Base-by-base conservation (phyloP, 371 early-diverging fungal genomes). In the Lichtheimia ramosa region DNA sequence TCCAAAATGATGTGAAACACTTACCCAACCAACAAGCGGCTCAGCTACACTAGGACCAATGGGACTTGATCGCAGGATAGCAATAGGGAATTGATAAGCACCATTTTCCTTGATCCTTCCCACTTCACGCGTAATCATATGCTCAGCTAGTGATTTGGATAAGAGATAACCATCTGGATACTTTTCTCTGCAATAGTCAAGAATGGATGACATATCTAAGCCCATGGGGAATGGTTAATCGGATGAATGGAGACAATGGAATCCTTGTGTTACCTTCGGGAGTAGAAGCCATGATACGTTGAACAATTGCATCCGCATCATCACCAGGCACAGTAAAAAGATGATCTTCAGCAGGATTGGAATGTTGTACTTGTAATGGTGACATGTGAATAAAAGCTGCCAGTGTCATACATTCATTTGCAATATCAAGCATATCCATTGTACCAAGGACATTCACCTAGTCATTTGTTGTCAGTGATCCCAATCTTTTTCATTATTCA, bases 1-100 rank as follows among this genome's bases (percentile, higher is more conserved):
- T 48, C 15, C 25, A 34, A 34, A n/a, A 34, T 10, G 10, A 34
- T 4, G 23, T 14, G 43, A 56, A 25, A 39, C 12, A 59, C 56
- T 61, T 71, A 86, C 86, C 87, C 87, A 87, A 24, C 84, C 87
- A n/a, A 80, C 73, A 7, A 87, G 66, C 13, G 87, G 87, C 46
- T 85, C 84, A 6, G 42, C 57, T 7, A 73, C 63, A 54, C 82
- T 77, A 2, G 84, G 81, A 13, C 84, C 82, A 25, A 87, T 75
- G 43, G 83, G 77, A 1, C 78, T 73, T 12, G 79, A 66, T 56
- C 85, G 75, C 48, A 84, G 65, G 41, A 87, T 87, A 16, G 74
- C 79, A 18, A 85, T 68, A 13, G 84, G 83, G 52, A 64, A 73
- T 15, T 69, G 67, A 5, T 56, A 58, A 3, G 53, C 51, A 13